phyloP scores from a whole-genome alignment of 2,329 filamentous ascomycete species.

The Beauveria pseudobassiana region DNA sequence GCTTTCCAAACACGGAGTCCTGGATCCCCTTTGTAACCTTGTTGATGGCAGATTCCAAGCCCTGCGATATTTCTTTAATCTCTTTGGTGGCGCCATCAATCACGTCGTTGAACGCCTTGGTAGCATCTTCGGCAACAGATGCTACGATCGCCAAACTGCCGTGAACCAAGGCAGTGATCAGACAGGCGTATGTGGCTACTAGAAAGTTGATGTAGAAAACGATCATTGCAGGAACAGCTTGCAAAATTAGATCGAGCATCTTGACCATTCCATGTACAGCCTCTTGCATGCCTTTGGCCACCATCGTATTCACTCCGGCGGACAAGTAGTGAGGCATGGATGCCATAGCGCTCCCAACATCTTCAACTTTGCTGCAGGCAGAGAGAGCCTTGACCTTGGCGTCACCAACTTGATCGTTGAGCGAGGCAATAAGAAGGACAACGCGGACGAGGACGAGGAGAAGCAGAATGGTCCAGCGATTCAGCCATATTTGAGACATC shows the following conservation, averaged over 20 bases:
- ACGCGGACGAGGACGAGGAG: constrained; percentile 77
- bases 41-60: constrained; percentile 40
- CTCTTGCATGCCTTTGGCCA: constrained; percentile 70
- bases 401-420: constrained; percentile 66
- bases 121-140: constrained; percentile 44
- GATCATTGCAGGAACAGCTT: constrained; percentile 77
- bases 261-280: constrained; percentile 73
- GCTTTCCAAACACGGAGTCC: constrained; percentile 42
- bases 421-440: constrained; percentile 64
- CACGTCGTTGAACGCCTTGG: constrained; percentile 41
- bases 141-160: constrained; percentile 66
- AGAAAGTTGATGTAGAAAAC: constrained; percentile 90
- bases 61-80: constrained; percentile 51
- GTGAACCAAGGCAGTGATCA: constrained; percentile 75
- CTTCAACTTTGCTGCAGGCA: constrained; percentile 87
- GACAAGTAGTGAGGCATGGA: constrained; percentile 97
- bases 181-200: constrained; percentile 81
- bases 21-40: constrained; percentile 38
- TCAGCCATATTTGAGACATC: constrained; percentile 94
- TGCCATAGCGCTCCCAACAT: constrained; percentile 88
- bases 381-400: constrained; percentile 77
- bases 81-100: constrained; percentile 48
- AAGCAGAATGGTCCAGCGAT: constrained; percentile 90
- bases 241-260: constrained; percentile 71
- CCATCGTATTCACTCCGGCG: constrained; percentile 77